A percentile compares a stretch with the other conserved stretches of the same genome.
phyloP scores from a whole-genome alignment of 208 protist genomes.

The Plasmodiophora brassicae region DNA sequence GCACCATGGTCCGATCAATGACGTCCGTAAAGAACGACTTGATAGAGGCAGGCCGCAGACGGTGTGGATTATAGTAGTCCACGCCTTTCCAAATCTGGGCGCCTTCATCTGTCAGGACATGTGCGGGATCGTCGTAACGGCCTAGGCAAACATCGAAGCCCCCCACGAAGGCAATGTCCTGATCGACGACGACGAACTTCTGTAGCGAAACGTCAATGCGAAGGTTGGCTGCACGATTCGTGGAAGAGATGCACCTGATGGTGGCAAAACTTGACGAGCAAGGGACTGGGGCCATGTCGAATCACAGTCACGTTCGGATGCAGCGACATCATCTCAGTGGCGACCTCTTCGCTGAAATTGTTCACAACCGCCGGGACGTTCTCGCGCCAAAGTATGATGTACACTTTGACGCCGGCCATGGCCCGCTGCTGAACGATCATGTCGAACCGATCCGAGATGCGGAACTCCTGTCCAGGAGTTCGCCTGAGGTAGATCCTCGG shows the following conservation, averaged over 20 bases:
- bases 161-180: conserved; percentile 46
- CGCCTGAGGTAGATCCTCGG: neutral
- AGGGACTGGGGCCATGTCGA: neutral
- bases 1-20: conserved; percentile 21
- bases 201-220: neutral
- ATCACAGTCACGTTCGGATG: neutral
- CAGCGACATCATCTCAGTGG: neutral
- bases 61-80: conserved; percentile 36
- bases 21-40: neutral
- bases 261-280: neutral
- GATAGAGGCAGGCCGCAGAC: neutral
- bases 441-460: neutral
- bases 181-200: conserved; percentile 55
- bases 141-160: conserved; percentile 40
- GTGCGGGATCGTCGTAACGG: conserved; percentile 25
- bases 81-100: neutral
- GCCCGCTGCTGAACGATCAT: neutral
- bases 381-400: neutral
- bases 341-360: neutral
- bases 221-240: neutral
- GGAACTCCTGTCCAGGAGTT: neutral
- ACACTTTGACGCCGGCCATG: neutral
- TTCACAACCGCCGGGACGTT: neutral
- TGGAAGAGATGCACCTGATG: neutral
- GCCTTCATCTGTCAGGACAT: conserved; percentile 4